These are phyloP conservation scores for Fusarium nematophilum DNA, from an alignment of 2,329 filamentous ascomycete genomes.

Conservation along the genomic window DNA sequence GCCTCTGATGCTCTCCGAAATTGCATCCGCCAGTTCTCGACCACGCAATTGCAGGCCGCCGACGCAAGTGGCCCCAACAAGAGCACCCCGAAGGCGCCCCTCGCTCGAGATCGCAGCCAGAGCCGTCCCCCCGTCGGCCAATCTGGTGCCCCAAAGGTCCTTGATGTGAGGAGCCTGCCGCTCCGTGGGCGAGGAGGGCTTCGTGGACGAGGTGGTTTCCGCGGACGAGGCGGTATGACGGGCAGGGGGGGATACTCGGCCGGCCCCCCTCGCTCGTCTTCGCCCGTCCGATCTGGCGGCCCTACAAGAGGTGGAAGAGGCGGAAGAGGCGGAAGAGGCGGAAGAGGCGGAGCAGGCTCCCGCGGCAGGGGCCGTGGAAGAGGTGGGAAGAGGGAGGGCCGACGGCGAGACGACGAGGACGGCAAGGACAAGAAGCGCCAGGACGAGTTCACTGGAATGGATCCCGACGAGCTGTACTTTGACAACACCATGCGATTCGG, in stretches of 20 bases:
- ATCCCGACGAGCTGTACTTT: constrained; percentile 50
- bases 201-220: constrained; percentile 41
- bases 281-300: not conserved
- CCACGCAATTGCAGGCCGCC: constrained; percentile 49
- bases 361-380: constrained; percentile 24
- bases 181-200: constrained; percentile 34
- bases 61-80: constrained; percentile 40
- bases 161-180: constrained; percentile 54
- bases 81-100: constrained; percentile 35
- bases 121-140: constrained; percentile 12
- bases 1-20: constrained; percentile 46
- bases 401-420: constrained; percentile 39
- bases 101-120: constrained; percentile 40
- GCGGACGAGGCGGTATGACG: constrained; percentile 21
- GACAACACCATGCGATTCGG: constrained; percentile 52
- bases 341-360: constrained; percentile 29
- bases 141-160: constrained; percentile 47
- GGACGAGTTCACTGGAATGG: constrained; percentile 43
- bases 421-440: constrained; percentile 43
- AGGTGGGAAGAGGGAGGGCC: constrained; percentile 22
- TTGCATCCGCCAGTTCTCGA: constrained; percentile 54
- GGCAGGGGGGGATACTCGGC: not conserved
- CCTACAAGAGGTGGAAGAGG: constrained; percentile 20
- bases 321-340: constrained; percentile 21
- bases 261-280: constrained; percentile 6